Base-by-base conservation (phyloP, 1,284 basidiomycete genomes). In the Malassezia furfur region DNA sequence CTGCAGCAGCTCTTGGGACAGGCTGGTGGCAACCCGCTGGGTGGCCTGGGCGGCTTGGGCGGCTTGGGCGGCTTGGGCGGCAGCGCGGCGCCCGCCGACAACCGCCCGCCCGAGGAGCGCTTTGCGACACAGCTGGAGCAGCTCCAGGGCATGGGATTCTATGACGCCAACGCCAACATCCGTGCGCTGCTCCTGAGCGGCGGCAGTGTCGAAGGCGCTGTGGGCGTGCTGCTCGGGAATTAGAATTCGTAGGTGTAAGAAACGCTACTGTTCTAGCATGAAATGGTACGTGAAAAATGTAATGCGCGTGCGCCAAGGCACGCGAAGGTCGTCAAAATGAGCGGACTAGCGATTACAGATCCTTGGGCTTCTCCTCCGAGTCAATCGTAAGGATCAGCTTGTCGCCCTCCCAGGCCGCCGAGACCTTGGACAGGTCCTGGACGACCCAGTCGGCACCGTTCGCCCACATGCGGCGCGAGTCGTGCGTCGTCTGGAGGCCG, bases 61-160 rank as follows among this genome's bases (percentile, higher is more conserved):
- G 49, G 28, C 4, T 38, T 50, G 9, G 48, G n/a, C 10, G 37
- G 38, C 31, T 34, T 48, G 3, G 28, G 38, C 12, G 49, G 34
- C 2, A 19, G 15, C 7, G 44, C 38, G 8, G 28, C 47, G 14
- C 44, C 44, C 9, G 25, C 45, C 47, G 68, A 71, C 38, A 45
- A 54, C 3, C 63, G 67, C 3, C 64, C 69, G 14, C 67, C 67
- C 7, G 70, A 72, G 51, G 70, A 72, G 54, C 62, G 70, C 6
- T 71, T 64, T 44, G 62, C 70, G 4, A 59, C 64, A 7, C 67
- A 72, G 48, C 60, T 72, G 6, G 68, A 68, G 39, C 69, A 72
- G 60, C 65, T 72, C 59, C 68, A 72, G 49, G 53, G 44, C 21
- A 72, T 72, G 70, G 70, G 70, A 44, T 69, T 72, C 35, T 61